Evolutionary conservation across 2,329 filamentous ascomycete species (phyloP).

Genomic region (Ceratocystiopsis sp.): DNA sequence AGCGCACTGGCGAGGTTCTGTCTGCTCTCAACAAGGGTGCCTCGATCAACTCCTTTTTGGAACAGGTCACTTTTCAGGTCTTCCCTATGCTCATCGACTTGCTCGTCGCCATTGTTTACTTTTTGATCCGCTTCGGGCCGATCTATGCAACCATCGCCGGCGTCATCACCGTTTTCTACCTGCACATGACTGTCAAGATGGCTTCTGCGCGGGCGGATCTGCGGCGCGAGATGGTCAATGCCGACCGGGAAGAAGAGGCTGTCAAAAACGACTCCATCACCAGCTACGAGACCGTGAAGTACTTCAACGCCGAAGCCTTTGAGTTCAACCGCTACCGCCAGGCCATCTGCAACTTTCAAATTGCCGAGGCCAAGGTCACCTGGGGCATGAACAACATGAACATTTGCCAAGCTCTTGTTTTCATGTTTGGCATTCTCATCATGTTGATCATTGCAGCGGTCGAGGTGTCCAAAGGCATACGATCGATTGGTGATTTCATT

Average conservation of each 20-base stretch:
- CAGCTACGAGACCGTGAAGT: constrained; percentile 92
- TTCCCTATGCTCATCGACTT: constrained; percentile 90
- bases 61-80: constrained; percentile 91
- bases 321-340: constrained; percentile 58
- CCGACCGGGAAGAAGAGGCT: constrained; percentile 84
- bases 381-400: constrained; percentile 68
- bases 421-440: constrained; percentile 58
- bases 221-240: constrained; percentile 84
- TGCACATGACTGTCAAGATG: constrained; percentile 93
- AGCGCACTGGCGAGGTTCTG: constrained; percentile 89
- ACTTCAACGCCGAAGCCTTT: constrained; percentile 71
- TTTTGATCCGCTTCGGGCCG: constrained; percentile 62
- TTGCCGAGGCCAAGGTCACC: constrained; percentile 58
- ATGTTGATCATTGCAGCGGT: constrained; percentile 60
- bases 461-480: constrained; percentile 52
- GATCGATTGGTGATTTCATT: constrained; percentile 55
- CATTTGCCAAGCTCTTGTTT: constrained; percentile 62
- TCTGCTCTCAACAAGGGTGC: constrained; percentile 93
- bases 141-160: constrained; percentile 82
- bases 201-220: constrained; percentile 85
- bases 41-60: constrained; percentile 89
- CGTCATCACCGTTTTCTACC: constrained; percentile 86
- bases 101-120: constrained; percentile 67
- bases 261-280: constrained; percentile 98
- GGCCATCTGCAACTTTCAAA: constrained; percentile 55